Base-by-base conservation (phyloP, 2,329 filamentous ascomycete genomes). In the Aspergillus piperis region DNA sequence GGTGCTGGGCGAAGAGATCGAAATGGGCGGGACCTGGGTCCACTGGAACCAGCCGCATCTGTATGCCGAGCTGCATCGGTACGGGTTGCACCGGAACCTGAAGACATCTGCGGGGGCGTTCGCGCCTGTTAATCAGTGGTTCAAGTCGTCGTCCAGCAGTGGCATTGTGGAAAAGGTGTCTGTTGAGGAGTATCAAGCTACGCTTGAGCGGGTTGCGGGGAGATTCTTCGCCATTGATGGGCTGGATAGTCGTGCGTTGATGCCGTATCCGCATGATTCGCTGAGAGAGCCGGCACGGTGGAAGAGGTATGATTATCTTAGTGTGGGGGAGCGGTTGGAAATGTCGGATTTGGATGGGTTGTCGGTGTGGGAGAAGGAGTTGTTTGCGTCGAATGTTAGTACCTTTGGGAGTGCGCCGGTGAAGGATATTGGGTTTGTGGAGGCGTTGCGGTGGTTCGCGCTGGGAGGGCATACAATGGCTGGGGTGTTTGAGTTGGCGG, bases 21-120 rank as follows among this genome's bases (percentile, higher is more conserved):
- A 80, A 54, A 78, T 80, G 74, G 77, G 78, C 8, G 77, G 78
- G 0, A 79, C 77, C 0, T 80, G 77, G 76, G 70, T 80, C 0
- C 75, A 78, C 53, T 75, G 72, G 73, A 55, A 57, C 5, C 69
- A 72, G 52, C 70, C 69, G 7, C 71, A 75, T 58, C 41, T 74
- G 1, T 76, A 68, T 36, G 48, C 48, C 15, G 72, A 76, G 50
- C 54, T 75, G 0, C 65, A 64, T 2, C 66, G 71, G 10, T 75
- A 76, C 17, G 47, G 51, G 2, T 38, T 58, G 19, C 58, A 60
- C 10, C 8, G 17, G 38, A 60, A 65, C n/a, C 62, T 75, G 2
- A 66, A 64, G 47, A 60, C 61, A 1, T 66, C 64, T 1, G 64
- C 61, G 2, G 65, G 66, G n/a, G 65, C 27, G 32, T 53, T 25